Evolutionary conservation across 1,284 basidiomycete species (phyloP).

Genomic region (Sporisorium graminicola): DNA sequence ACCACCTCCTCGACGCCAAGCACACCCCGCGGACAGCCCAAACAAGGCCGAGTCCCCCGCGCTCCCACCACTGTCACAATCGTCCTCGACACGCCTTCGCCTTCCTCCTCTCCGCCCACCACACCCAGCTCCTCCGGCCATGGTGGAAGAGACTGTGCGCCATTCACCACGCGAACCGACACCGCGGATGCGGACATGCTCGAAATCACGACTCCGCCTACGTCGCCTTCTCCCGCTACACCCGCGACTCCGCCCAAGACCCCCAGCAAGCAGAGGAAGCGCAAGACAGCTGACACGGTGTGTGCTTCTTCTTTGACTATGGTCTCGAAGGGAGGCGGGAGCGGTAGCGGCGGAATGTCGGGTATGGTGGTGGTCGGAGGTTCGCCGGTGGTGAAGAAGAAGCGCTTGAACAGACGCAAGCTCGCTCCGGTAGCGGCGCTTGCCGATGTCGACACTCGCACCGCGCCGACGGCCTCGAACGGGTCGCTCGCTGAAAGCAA

Average conservation of each 20-base stretch:
- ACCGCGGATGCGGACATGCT: neutral
- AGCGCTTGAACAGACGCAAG: constrained; percentile 11
- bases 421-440: neutral
- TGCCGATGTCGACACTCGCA: neutral
- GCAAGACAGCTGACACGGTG: constrained; percentile 3
- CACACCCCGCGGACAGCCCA: neutral
- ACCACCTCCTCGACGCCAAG: neutral
- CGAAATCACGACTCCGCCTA: constrained; percentile 4
- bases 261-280: constrained; percentile 3
- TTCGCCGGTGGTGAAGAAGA: constrained; percentile 15
- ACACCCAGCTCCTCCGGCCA: neutral
- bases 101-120: neutral
- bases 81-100: neutral
- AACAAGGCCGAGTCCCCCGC: neutral
- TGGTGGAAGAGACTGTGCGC: neutral
- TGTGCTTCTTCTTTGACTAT: no score
- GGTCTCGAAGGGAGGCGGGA: no score
- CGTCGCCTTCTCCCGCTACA: constrained; percentile 1
- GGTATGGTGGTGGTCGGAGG: neutral
- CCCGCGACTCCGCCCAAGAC: constrained; percentile 2
- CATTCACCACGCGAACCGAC: neutral
- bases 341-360: neutral
- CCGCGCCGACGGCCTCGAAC: no score
- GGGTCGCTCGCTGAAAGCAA: no score
- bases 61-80: neutral